phyloP scores from a whole-genome alignment of 345 rosid species.

The Physaria fendleri region DNA sequence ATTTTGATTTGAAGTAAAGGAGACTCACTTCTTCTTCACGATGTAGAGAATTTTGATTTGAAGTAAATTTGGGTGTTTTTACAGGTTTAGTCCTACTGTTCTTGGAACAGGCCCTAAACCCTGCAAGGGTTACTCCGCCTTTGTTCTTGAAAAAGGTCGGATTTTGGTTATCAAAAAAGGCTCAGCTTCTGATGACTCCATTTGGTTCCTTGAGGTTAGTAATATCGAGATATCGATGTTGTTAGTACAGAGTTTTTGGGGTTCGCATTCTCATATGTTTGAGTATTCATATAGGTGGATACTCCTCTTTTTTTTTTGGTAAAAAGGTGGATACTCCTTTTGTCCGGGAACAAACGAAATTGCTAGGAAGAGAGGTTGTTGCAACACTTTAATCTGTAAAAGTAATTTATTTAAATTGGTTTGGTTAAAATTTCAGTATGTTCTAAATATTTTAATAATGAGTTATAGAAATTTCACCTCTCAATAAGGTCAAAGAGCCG shows the following conservation, averaged over 20 bases:
- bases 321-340: too few species aligned
- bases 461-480: neutral
- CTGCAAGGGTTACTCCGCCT: slow-evolving; percentile 43
- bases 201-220: slow-evolving; percentile 94
- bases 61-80: slow-evolving; percentile 4
- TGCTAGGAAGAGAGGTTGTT: slow-evolving; percentile 49
- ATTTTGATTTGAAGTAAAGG: too few species aligned
- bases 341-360: slow-evolving; percentile 52
- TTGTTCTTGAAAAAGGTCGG: slow-evolving; percentile 47
- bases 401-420: slow-evolving; percentile 5
- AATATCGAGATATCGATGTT: neutral
- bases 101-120: slow-evolving; percentile 53
- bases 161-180: slow-evolving; percentile 66
- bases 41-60: neutral
- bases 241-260: neutral
- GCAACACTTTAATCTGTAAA: slow-evolving; percentile 8
- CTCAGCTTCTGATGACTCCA: slow-evolving; percentile 47
- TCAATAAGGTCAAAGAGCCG: slow-evolving; percentile 5
- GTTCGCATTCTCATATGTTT: neutral
- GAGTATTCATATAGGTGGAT: slow-evolving; percentile 43
- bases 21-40: too few species aligned
- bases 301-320: too few species aligned
- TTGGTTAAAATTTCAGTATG: too few species aligned
- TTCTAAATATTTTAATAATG: neutral
- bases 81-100: slow-evolving; percentile 58